Conservation (phyloP, 495 filamentous ascomycete species). For the Daldinia bambusicola region DNA sequence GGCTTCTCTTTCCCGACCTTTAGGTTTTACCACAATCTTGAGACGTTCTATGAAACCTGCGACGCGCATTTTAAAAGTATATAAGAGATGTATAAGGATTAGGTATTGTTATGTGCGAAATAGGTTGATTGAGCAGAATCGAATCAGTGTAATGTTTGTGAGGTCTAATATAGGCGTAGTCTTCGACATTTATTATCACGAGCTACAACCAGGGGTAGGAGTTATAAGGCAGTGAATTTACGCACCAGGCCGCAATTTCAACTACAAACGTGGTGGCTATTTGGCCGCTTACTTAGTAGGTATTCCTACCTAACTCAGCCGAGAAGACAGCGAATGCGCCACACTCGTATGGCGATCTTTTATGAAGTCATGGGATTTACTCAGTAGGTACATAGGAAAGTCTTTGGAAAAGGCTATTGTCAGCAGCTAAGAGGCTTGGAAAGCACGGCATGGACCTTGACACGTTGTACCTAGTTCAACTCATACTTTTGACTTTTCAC, state of each 20-base stretch:
- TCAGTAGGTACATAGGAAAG: background rate
- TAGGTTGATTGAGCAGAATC: background rate
- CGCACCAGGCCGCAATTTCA: background rate
- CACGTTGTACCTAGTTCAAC: too few relatives aligned
- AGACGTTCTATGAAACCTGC: background rate
- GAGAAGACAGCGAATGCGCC: background rate
- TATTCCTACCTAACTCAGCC: background rate
- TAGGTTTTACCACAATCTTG: background rate
- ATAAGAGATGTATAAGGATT: background rate
- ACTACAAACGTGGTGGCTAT: background rate
- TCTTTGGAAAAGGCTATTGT: background rate
- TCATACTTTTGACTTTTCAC: background rate
- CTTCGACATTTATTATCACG: background rate
- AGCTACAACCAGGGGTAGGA: background rate
- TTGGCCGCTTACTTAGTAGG: too few relatives aligned
- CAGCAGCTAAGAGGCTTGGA: background rate
- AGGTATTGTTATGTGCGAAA: background rate
- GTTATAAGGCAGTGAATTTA: conserved; percentile 1
- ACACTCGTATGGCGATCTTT: background rate
- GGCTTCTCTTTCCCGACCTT: background rate
- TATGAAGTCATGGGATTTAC: conserved; percentile 1
- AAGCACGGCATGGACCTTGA: background rate
- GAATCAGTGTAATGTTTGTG: background rate
- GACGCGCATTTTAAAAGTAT: background rate
- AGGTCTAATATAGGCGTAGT: background rate